Conservation (phyloP, 176 grass and related monocot genomes). For the Dactylis glomerata region DNA sequence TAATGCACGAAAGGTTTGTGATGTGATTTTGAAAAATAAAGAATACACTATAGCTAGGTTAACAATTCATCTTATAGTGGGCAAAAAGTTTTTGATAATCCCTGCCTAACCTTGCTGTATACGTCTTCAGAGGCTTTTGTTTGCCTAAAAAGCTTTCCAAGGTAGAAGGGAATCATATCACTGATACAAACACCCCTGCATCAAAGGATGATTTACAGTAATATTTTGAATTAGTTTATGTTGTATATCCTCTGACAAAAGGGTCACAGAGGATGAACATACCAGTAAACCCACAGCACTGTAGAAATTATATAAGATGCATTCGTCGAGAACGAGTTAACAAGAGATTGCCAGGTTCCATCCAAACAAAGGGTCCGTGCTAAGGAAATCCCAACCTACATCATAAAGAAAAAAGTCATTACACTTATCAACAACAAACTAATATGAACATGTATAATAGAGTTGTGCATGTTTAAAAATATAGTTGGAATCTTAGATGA, state of each 20-base stretch:
- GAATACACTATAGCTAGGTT: neutral
- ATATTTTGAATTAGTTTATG: neutral
- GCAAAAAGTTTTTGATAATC: conserved; percentile 11
- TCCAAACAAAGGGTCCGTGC: conserved; percentile 70
- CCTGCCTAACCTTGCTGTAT: conserved; percentile 56
- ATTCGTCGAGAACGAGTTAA: conserved; percentile 67
- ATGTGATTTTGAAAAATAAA: neutral
- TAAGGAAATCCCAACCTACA: conserved; percentile 88
- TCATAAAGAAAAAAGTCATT: neutral
- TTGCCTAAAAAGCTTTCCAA: conserved; percentile 76
- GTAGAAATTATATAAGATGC: conserved; percentile 76
- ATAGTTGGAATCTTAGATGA: conserved; percentile 24
- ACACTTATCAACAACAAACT: conserved; percentile 10
- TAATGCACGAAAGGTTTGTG: neutral
- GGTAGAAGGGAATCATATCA: conserved; percentile 81
- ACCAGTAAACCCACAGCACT: conserved; percentile 93
- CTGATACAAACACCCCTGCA: conserved; percentile 91
- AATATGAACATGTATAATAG: conserved; percentile 2
- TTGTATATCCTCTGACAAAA: neutral
- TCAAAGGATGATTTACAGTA: conserved; percentile 2
- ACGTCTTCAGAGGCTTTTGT: conserved; percentile 70
- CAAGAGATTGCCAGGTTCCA: conserved; percentile 74
- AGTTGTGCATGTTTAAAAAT: neutral
- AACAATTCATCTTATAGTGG: neutral
- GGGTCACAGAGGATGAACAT: conserved; percentile 20